These are phyloP conservation scores for Parathielavia hyrcaniae DNA, from an alignment of 495 filamentous ascomycete genomes.

Conservation along the genomic window DNA sequence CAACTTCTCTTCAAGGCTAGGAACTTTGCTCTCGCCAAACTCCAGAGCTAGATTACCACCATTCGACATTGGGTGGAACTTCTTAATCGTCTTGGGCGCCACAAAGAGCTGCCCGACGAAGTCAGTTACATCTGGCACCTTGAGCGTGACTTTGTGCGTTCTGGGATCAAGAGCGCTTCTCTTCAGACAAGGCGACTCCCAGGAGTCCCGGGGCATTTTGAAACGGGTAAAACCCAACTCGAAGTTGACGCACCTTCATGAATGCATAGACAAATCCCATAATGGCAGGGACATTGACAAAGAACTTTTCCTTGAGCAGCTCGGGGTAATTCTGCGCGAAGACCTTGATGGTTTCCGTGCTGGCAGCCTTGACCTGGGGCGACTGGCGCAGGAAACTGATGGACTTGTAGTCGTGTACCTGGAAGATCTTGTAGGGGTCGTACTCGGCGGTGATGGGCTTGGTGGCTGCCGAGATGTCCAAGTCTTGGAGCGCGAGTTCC, in stretches of 20 bases:
- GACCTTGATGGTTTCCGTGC: conserved; percentile 69
- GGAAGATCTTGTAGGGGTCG: conserved; percentile 81
- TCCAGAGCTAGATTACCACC: conserved; percentile 63
- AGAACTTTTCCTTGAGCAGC: conserved; percentile 80
- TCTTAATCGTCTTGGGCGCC: conserved; percentile 70
- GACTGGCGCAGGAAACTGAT: conserved; percentile 74
- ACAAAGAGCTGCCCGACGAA: no score
- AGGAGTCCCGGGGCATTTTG: no score
- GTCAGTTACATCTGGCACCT: no score
- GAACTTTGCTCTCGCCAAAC: conserved; percentile 44
- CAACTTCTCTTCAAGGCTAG: conserved; percentile 51
- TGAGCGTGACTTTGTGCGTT: no score
- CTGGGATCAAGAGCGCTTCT: no score
- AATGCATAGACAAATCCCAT: conserved; percentile 81
- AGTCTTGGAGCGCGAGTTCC: conserved; percentile 68
- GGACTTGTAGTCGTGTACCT: conserved; percentile 84
- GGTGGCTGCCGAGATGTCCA: conserved; percentile 59
- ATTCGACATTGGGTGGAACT: conserved; percentile 76
- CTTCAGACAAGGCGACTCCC: no score
- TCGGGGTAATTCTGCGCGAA: conserved; percentile 80
- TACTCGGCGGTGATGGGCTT: conserved; percentile 65
- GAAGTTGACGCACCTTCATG: no score
- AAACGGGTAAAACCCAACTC: no score
- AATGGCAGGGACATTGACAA: conserved; percentile 79
- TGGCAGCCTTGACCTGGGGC: conserved; percentile 60